Percentiles rank a stretch among this genome's conserved stretches.
phyloP scores from a whole-genome alignment of 805 yeast species.

The Suhomyces vadensis region DNA sequence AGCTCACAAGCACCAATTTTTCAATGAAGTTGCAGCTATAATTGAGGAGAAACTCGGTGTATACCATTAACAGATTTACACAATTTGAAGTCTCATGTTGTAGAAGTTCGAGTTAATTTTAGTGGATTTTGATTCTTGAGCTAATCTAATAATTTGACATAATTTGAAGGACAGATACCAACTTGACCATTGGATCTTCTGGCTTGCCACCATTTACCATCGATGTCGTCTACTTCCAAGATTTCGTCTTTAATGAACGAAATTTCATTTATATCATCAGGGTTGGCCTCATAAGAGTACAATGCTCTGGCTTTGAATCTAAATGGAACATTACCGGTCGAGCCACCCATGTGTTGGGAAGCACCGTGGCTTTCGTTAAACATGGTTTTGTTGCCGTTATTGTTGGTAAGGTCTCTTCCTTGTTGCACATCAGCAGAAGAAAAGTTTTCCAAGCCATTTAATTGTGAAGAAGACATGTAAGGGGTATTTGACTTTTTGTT shows the following conservation, averaged over 20 bases:
- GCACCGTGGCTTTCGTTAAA: constrained; percentile 24
- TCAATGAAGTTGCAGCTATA: too few species aligned
- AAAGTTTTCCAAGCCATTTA: constrained; percentile 63
- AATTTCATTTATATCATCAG: constrained; percentile 89
- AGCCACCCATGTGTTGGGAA: constrained; percentile 8
- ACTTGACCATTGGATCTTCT: constrained; percentile 85
- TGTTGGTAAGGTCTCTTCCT: constrained; percentile 30
- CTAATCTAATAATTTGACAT: constrained; percentile 68
- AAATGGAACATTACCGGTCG: constrained; percentile 43
- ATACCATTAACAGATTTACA: too few species aligned
- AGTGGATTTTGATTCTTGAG: neutral
- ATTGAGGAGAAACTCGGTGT: too few species aligned
- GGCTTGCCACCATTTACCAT: constrained; percentile 99
- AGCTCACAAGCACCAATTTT: too few species aligned
- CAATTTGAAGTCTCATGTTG: too few species aligned
- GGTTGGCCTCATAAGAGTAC: constrained; percentile 84
- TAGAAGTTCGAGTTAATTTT: too few species aligned
- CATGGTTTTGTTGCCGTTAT: constrained; percentile 24
- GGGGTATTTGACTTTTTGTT: constrained; percentile 30
- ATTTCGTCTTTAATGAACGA: constrained; percentile 89
- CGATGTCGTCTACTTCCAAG: constrained; percentile 87
- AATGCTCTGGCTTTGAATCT: constrained; percentile 86
- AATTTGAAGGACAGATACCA: constrained; percentile 95
- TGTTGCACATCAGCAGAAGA: constrained; percentile 36
- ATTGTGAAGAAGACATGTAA: constrained; percentile 53